These are phyloP conservation scores for Alternaria arbusti DNA, from an alignment of 2,329 filamentous ascomycete species.

Conservation along the genomic window DNA sequence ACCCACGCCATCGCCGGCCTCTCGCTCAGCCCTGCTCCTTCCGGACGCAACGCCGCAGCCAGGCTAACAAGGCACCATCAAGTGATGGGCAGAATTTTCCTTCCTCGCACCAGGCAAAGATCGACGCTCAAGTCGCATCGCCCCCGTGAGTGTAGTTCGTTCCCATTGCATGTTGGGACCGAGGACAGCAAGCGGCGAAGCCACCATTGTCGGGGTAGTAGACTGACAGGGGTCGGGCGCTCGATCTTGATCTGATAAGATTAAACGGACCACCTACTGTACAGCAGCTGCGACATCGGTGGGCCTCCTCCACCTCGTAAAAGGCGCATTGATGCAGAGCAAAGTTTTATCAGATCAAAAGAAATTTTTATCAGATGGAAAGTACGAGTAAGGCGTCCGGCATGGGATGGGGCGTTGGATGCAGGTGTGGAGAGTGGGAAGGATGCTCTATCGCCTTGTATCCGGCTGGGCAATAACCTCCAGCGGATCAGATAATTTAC, in stretches of 20 bases:
- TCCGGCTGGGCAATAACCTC: conserved; percentile 4
- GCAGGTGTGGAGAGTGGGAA: conserved; percentile 9
- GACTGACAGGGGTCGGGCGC: conserved; percentile 9
- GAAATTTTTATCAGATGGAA: conserved; percentile 33
- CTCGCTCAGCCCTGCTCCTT: conserved; percentile 21
- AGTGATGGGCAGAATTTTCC: conserved; percentile 18
- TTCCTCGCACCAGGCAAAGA: conserved; percentile 13
- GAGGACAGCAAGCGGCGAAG: conserved; percentile 21
- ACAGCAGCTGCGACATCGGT: conserved; percentile 19
- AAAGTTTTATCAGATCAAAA: conserved; percentile 30
- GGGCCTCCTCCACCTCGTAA: conserved; percentile 6
- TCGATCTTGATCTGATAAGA: conserved; percentile 40
- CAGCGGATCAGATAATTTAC: conserved; percentile 22
- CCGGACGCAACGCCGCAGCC: conserved; percentile 21
- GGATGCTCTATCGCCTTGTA: conserved; percentile 10
- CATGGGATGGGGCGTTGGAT: background rate
- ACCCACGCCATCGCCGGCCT: conserved; percentile 14
- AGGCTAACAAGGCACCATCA: conserved; percentile 5
- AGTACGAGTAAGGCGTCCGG: background rate
- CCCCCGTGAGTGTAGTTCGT: conserved; percentile 5
- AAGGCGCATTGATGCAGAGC: conserved; percentile 3
- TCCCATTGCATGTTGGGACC: conserved; percentile 3
- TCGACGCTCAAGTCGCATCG: conserved; percentile 13
- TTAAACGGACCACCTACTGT: background rate
- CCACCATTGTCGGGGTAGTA: conserved; percentile 6